Conservation (phyloP, 257 asterid species). For the Linderniella brevidens region DNA sequence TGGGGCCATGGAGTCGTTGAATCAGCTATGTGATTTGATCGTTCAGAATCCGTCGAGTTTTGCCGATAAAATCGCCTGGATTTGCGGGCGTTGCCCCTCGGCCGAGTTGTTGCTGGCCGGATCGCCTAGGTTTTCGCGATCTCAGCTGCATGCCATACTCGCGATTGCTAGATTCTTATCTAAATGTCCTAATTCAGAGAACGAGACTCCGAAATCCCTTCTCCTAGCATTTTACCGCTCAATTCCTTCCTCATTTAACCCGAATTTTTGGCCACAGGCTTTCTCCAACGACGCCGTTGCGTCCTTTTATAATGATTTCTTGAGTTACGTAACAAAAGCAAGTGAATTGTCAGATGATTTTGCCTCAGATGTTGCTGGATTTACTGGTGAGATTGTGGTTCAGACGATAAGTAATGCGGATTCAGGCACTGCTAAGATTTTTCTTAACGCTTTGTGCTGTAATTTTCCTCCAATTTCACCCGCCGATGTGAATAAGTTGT, state of each 20-base stretch:
- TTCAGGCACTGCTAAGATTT: conserved; percentile 29
- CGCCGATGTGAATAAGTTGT: conserved; percentile 56
- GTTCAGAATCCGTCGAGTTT: conserved; percentile 49
- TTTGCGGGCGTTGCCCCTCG: conserved; percentile 88
- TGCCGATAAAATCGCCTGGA: conserved; percentile 57
- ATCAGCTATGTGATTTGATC: conserved; percentile 81
- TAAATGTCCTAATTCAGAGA: conserved; percentile 36
- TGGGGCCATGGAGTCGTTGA: conserved; percentile 57
- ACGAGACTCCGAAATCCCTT: conserved; percentile 58
- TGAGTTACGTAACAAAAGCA: conserved; percentile 43
- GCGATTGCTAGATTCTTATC: conserved; percentile 73
- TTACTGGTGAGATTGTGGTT: conserved; percentile 58
- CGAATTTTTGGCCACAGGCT: conserved; percentile 84
- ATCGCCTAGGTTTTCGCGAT: conserved; percentile 73
- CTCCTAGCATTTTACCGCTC: conserved; percentile 64
- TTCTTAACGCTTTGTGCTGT: conserved; percentile 43
- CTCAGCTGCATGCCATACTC: conserved; percentile 77
- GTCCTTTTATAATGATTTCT: conserved; percentile 43
- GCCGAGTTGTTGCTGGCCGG: conserved; percentile 46
- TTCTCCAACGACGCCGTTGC: conserved; percentile 42
- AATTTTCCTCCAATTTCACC: conserved; percentile 64
- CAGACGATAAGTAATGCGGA: conserved; percentile 32
- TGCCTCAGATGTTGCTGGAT: conserved; percentile 51
- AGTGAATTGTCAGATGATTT: conserved; percentile 46
- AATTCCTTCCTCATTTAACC: conserved; percentile 49